These are phyloP conservation scores for Glebionis coronaria DNA, from an alignment of 129 eudicot genomes.

Conservation along the genomic window DNA sequence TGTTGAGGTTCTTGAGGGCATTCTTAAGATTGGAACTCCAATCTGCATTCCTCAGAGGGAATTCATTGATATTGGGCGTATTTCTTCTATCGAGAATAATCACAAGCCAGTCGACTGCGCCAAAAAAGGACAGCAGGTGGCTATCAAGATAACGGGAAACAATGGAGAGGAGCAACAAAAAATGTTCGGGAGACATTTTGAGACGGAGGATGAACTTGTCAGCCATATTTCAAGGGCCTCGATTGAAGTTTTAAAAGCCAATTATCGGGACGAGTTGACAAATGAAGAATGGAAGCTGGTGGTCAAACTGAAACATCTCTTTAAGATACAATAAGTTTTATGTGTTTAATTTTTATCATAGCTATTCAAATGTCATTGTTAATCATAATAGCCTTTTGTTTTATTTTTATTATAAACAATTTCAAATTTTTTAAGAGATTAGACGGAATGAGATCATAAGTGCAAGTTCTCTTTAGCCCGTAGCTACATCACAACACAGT, in stretches of 20 bases:
- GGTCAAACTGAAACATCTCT: conserved; percentile 69
- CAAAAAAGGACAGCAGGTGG: conserved; percentile 89
- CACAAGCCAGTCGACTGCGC: conserved; percentile 89
- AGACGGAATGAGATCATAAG: neutral
- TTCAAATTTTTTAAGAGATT: too few species aligned
- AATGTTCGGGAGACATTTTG: conserved; percentile 96
- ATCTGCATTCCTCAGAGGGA: conserved; percentile 81
- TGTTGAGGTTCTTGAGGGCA: conserved; percentile 87
- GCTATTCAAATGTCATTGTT: too few species aligned
- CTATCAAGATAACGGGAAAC: conserved; percentile 87
- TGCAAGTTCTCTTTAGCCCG: neutral
- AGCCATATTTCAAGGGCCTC: conserved; percentile 83
- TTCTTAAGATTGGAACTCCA: conserved; percentile 89
- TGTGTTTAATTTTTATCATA: too few species aligned
- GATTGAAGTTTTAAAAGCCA: conserved; percentile 72
- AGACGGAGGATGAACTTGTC: conserved; percentile 89
- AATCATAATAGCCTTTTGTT: too few species aligned
- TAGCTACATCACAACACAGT: neutral
- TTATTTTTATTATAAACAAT: too few species aligned
- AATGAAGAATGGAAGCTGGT: conserved; percentile 72
- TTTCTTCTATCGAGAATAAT: conserved; percentile 90
- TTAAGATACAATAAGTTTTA: conserved; percentile 64
- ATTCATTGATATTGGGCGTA: conserved; percentile 79
- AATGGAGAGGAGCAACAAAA: conserved; percentile 90
- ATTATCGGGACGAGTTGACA: conserved; percentile 74